Evolutionary conservation across 768 basidiomycete species (phyloP).

Genomic region (Suillus variegatus): DNA sequence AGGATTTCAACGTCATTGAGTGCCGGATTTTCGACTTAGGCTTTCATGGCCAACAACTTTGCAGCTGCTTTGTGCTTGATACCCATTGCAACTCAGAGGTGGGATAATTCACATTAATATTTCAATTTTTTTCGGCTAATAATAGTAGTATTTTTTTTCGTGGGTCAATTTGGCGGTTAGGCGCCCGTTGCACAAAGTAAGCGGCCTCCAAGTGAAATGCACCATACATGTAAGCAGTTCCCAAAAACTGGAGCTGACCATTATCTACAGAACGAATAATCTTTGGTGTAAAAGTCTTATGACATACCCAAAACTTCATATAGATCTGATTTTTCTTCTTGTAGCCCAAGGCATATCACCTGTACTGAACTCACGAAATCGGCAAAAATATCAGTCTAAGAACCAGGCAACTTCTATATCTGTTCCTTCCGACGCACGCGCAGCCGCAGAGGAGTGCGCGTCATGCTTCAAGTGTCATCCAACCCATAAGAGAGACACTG

Average conservation of each 20-base stretch:
- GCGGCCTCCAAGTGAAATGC: too few species aligned
- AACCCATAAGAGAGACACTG: not conserved
- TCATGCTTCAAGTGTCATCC: slow-evolving; percentile 14
- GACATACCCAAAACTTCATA: not conserved
- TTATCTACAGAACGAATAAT: not conserved
- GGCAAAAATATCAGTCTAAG: not conserved
- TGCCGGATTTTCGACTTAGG: too few species aligned
- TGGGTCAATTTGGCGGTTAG: too few species aligned
- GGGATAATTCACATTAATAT: too few species aligned
- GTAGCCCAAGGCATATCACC: not conserved
- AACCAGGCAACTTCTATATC: not conserved
- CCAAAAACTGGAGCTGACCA: not conserved
- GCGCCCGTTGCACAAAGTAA: too few species aligned
- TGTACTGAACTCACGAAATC: not conserved
- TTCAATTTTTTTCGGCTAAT: too few species aligned
- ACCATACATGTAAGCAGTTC: not conserved
- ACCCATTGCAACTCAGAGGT: too few species aligned
- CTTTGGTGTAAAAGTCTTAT: not conserved
- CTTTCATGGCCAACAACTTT: too few species aligned
- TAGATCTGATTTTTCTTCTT: not conserved
- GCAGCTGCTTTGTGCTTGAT: too few species aligned
- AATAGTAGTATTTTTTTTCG: too few species aligned
- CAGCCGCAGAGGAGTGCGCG: not conserved
- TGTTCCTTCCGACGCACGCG: slow-evolving; percentile 10
- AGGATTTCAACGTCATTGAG: too few species aligned